Base-by-base conservation (phyloP, 495 filamentous ascomycete species). In the Podospora conica region DNA sequence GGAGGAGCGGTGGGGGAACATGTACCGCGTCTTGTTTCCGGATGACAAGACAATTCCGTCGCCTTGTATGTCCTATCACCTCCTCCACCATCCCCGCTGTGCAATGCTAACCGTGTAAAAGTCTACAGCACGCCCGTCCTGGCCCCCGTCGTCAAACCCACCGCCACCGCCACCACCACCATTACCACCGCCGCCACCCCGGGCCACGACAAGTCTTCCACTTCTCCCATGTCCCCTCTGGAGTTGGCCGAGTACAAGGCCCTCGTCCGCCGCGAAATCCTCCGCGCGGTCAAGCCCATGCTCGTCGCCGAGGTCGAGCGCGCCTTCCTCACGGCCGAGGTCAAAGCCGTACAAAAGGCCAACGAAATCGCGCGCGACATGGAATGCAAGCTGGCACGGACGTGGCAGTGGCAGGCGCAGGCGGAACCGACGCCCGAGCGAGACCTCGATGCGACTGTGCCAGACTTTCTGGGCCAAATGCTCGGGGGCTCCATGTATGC, bases 11-110 rank as follows among this genome's bases (percentile, higher is more conserved):
- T 77, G 75, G 75, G 12, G 33, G 22, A 68, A 72, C 5, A 72
- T 75, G 75, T 77, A 75, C 63, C 54, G 56, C 11, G 65, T 70
- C 27, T 67, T 77, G 31, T 77, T 76, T 23, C 70, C 71, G 0
- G 65, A 25, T 6, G 66, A 33, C 10, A 58, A 68, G 56, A 63
- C 54, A 6, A 21, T 69, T 27, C 73, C 74, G 3, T 71, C 71
- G n/a, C 73, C 75, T 24, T 75, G 71, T 73, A 67, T 24, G 73
- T 63, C 11, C 22, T 9, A 58, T 20, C 11, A 24, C 28, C 22
- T 20, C 8, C 5, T 5, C 21, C 33, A 12, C 27, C 3, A 0
- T 0, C 11, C 29, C 1, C 20, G 59, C 9, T 9, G 12, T 23
- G 54, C 27, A 20, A 3, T 9, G 11, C 60, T 62, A 40, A 60